Conservation (phyloP, 208 protist genomes). For the Leishmania lainsoni region DNA sequence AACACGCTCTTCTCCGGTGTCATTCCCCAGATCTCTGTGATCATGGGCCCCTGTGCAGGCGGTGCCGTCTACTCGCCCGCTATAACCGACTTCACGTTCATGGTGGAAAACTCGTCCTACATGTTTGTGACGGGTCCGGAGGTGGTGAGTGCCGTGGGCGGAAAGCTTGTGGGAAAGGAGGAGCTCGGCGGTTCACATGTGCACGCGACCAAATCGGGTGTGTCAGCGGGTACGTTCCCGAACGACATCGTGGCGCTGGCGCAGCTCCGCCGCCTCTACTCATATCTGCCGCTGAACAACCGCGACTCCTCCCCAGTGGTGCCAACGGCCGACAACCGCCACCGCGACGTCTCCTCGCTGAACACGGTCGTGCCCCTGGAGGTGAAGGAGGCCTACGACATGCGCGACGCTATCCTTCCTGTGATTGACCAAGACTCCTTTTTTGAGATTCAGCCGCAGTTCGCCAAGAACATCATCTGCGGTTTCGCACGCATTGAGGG, state of each 20-base stretch:
- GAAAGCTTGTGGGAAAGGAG: conserved; percentile 90
- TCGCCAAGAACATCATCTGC: conserved; percentile 96
- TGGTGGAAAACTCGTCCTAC: conserved; percentile 96
- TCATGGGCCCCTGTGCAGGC: conserved; percentile 96
- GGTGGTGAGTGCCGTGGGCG: conserved; percentile 96
- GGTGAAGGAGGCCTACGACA: conserved; percentile 93
- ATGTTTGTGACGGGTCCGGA: conserved; percentile 98
- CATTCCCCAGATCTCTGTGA: conserved; percentile 96
- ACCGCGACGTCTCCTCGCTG: conserved; percentile 46
- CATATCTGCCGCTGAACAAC: conserved; percentile 92
- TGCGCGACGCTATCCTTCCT: conserved; percentile 86
- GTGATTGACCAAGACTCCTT: conserved; percentile 92
- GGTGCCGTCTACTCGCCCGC: conserved; percentile 93
- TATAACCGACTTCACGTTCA: conserved; percentile 98
- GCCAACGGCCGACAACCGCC: conserved; percentile 57
- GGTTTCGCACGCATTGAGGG: conserved; percentile 94
- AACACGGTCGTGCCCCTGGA: conserved; percentile 85
- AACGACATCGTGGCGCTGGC: conserved; percentile 93
- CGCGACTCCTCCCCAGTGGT: conserved; percentile 57
- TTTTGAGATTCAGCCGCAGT: conserved; percentile 95
- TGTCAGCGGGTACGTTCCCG: conserved; percentile 86
- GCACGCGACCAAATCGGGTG: conserved; percentile 91
- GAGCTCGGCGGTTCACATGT: conserved; percentile 93
- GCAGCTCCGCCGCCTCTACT: conserved; percentile 82
- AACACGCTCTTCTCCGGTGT: conserved; percentile 95